A percentile compares a stretch with the other conserved stretches of the same genome.
phyloP scores from a whole-genome alignment of 2,329 filamentous ascomycete species.

The Phialophora expanda region DNA sequence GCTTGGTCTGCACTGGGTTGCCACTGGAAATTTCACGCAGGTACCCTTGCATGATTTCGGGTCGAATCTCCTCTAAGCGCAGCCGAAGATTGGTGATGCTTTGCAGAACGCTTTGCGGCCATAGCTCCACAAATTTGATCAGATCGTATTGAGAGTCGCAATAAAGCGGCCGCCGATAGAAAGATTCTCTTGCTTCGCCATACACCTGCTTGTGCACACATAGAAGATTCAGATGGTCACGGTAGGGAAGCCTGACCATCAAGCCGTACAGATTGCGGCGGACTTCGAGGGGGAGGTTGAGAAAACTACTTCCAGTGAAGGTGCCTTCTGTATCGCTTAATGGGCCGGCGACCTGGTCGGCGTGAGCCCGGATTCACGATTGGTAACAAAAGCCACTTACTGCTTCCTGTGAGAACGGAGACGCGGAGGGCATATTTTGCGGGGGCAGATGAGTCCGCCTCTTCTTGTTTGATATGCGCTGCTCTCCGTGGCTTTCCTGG shows the following conservation, averaged over 20 bases:
- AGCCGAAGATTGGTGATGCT: conserved; percentile 24
- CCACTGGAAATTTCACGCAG: conserved; percentile 13
- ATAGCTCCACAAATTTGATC: conserved; percentile 17
- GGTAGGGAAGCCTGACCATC: conserved; percentile 17
- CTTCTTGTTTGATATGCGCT: background rate
- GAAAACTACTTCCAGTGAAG: conserved; percentile 9
- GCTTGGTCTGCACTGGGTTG: background rate
- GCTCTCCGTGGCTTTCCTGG: background rate
- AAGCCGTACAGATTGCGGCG: conserved; percentile 28
- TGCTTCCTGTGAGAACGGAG: background rate
- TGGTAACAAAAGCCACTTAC: background rate
- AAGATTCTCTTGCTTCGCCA: conserved; percentile 30
- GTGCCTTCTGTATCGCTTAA: background rate
- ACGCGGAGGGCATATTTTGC: background rate
- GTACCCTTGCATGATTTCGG: conserved; percentile 23
- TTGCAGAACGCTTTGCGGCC: conserved; percentile 11
- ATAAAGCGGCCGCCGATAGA: conserved; percentile 25
- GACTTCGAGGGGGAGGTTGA: conserved; percentile 30
- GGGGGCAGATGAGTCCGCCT: background rate
- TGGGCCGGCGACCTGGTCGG: background rate
- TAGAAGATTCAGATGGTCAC: conserved; percentile 28
- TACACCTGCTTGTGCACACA: conserved; percentile 28
- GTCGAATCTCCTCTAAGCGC: conserved; percentile 23
- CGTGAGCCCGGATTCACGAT: background rate
- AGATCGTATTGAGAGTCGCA: conserved; percentile 28